phyloP scores from a whole-genome alignment of 2,329 filamentous ascomycete genomes.

The Ophiostoma montium region DNA sequence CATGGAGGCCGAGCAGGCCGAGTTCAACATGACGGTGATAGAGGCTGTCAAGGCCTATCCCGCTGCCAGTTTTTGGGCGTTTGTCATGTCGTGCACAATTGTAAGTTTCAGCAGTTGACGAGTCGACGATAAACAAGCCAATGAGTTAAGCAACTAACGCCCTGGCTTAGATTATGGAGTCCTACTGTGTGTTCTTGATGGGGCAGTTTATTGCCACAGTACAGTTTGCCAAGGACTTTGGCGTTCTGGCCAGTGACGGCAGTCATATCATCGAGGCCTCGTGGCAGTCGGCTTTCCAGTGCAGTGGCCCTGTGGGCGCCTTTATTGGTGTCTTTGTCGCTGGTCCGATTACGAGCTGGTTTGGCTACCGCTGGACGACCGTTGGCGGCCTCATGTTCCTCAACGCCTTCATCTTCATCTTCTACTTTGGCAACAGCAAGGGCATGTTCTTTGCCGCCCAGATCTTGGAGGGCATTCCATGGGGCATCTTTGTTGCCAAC shows the following conservation, averaged over 20 bases:
- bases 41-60: constrained; percentile 22
- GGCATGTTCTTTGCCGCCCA: constrained; percentile 36
- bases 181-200: constrained; percentile 48
- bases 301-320: constrained; percentile 41
- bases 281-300: constrained; percentile 45
- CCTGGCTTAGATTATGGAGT: constrained; percentile 39
- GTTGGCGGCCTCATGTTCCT: constrained; percentile 39
- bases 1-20: constrained; percentile 38
- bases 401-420: constrained; percentile 43
- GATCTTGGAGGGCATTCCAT: constrained; percentile 47
- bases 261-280: constrained; percentile 30
- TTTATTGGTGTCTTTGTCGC: constrained; percentile 45
- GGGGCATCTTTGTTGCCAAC: constrained; percentile 54
- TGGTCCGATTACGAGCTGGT: constrained; percentile 42
- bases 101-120: too few species aligned
- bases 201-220: constrained; percentile 41
- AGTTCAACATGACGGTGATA: constrained; percentile 22
- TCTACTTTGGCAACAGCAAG: constrained; percentile 30
- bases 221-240: constrained; percentile 31
- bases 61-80: constrained; percentile 25
- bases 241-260: constrained; percentile 21
- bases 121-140: constrained; percentile 7
- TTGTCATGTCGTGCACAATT: constrained; percentile 26
- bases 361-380: constrained; percentile 47
- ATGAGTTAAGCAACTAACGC: not conserved